Percentiles rank a stretch among this genome's conserved stretches.
phyloP scores from a whole-genome alignment of 73 alveolate genomes.

The Tetrahymena thermophila region DNA sequence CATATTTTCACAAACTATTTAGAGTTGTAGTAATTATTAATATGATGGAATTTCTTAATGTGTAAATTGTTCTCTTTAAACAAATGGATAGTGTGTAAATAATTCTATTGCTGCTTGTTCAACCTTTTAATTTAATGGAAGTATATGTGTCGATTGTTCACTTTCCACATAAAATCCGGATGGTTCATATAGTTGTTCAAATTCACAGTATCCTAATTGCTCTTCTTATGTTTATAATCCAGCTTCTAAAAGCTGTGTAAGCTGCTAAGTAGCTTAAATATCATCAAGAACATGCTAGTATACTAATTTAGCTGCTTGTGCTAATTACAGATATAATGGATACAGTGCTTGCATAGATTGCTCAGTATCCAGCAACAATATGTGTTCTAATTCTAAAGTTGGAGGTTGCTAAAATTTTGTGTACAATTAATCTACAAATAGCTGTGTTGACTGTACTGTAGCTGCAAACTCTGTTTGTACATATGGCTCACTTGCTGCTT shows the following conservation, averaged over 20 bases:
- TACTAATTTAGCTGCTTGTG: neutral
- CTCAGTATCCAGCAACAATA: neutral
- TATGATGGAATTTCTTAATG: neutral
- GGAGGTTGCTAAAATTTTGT: neutral
- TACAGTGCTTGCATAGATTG: neutral
- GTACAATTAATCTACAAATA: neutral
- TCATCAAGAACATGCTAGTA: neutral
- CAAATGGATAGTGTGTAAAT: neutral
- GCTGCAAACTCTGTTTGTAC: neutral
- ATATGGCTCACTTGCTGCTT: neutral
- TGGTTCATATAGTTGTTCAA: neutral
- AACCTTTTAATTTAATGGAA: neutral
- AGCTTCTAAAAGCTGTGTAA: neutral
- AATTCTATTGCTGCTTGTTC: neutral
- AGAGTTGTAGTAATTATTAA: neutral
- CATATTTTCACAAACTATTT: neutral
- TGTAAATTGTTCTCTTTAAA: neutral
- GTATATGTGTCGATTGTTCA: neutral
- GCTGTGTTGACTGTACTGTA: neutral
- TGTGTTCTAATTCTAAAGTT: neutral
- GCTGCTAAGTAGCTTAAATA: neutral
- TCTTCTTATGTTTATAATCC: neutral
- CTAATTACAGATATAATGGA: neutral
- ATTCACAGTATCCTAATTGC: neutral
- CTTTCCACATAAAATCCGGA: neutral